Evolutionary conservation across 768 basidiomycete genomes (phyloP).

Genomic region (Phlegmacium glaucopus): DNA sequence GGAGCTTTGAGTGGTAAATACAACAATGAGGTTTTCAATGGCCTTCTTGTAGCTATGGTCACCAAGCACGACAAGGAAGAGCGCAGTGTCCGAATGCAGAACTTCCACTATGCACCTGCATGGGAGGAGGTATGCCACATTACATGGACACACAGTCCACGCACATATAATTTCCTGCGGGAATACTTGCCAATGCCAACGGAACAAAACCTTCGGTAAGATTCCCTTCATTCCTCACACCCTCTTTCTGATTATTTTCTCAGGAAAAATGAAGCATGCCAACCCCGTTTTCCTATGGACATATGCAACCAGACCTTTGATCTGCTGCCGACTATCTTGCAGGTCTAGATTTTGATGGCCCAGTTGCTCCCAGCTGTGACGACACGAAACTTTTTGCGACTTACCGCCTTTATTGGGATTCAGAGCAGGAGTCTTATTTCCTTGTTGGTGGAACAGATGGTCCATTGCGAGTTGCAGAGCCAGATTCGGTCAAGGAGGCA

Average conservation of each 20-base stretch:
- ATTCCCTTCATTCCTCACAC: no score
- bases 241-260: no score
- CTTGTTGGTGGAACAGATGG: conserved; percentile 22
- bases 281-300: conserved; percentile 20
- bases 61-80: conserved; percentile 19
- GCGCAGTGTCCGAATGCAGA: conserved; percentile 28
- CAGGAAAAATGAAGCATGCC: no score
- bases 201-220: no score
- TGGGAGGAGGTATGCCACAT: conserved; percentile 29
- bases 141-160: conserved; percentile 22
- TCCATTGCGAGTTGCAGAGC: conserved; percentile 18
- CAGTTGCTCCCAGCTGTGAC: conserved; percentile 30
- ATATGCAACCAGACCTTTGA: conserved; percentile 17
- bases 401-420: conserved; percentile 25
- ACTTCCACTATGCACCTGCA: conserved; percentile 30
- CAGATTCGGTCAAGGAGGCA: conserved; percentile 9
- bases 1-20: no score
- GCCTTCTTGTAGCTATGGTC: no score
- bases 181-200: conserved; percentile 2
- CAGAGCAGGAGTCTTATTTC: conserved; percentile 8
- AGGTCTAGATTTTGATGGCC: conserved; percentile 15
- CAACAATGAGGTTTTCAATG: no score
- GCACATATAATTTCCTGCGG: conserved; percentile 24
- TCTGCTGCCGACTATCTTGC: conserved; percentile 12
- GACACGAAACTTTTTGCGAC: conserved; percentile 32